phyloP scores from a whole-genome alignment of 164 flowering plant species.

The Aristolochia fimbriata region DNA sequence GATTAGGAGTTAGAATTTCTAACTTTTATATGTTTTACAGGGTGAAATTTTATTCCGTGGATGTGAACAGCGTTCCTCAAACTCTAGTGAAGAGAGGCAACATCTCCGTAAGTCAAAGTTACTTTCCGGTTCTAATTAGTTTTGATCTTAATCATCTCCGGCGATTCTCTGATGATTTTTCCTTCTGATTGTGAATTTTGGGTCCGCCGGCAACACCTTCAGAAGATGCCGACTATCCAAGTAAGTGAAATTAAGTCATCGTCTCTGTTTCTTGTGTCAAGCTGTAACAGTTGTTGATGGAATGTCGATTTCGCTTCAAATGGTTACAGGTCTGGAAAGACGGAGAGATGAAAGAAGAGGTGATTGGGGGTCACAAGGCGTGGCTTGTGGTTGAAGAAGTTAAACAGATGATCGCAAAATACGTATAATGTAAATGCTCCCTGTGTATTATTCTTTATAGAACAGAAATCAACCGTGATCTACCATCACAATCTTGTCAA shows the following conservation, averaged over 20 bases:
- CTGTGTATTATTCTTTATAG: too few species aligned
- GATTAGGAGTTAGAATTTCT: too few species aligned
- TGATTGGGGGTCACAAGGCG: conserved; percentile 91
- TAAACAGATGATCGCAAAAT: conserved; percentile 69
- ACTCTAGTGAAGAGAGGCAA: conserved; percentile 89
- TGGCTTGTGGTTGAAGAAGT: conserved; percentile 93
- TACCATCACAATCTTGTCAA: too few species aligned
- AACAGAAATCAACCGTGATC: too few species aligned
- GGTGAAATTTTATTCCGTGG: conserved; percentile 66
- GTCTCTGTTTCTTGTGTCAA: too few species aligned
- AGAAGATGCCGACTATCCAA: conserved; percentile 99
- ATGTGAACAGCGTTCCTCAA: conserved; percentile 87
- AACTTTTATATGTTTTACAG: conserved; percentile 19
- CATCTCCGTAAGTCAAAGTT: conserved; percentile 47
- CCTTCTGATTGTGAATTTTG: background rate
- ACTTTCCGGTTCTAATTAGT: background rate
- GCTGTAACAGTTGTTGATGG: too few species aligned
- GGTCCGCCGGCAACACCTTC: conserved; percentile 3
- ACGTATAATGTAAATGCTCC: conserved; percentile 14
- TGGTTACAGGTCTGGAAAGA: conserved; percentile 74
- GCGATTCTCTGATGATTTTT: background rate
- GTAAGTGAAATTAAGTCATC: conserved; percentile 17
- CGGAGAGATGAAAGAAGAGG: conserved; percentile 89
- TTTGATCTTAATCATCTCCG: background rate
- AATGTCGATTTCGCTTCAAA: background rate